Evolutionary conservation across 2,329 filamentous ascomycete species (phyloP).

Genomic region (Hymenoscyphus linearis): DNA sequence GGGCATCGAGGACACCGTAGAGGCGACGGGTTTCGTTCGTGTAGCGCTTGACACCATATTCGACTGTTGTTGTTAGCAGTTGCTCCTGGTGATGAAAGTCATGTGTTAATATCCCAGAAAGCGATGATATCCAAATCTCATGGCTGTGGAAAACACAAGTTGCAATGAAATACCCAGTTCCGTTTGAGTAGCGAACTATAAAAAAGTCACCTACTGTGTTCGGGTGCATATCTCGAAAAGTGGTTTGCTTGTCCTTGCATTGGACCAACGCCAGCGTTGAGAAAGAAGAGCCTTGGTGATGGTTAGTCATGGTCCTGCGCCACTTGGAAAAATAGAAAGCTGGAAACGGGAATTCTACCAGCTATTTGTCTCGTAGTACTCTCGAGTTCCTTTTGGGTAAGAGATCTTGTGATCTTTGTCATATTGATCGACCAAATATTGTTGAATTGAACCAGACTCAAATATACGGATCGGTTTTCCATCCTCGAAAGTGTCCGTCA

Average conservation of each 20-base stretch:
- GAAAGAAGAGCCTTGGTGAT: constrained; percentile 51
- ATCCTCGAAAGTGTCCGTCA: constrained; percentile 74
- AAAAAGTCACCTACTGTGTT: constrained; percentile 44
- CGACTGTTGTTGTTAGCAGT: constrained; percentile 36
- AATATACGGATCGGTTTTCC: constrained; percentile 71
- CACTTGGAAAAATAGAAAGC: neutral
- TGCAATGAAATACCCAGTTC: neutral
- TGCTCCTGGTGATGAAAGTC: neutral
- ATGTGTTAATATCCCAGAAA: neutral
- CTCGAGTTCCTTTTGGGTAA: constrained; percentile 65
- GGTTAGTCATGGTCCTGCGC: neutral
- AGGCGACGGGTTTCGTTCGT: constrained; percentile 77
- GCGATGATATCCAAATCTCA: neutral
- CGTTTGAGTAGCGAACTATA: neutral
- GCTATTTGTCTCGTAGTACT: constrained; percentile 74
- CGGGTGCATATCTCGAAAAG: constrained; percentile 75
- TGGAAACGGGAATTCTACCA: constrained; percentile 52
- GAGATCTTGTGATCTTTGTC: constrained; percentile 78
- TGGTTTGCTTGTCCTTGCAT: constrained; percentile 86
- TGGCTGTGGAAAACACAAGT: neutral
- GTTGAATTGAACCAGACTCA: constrained; percentile 77
- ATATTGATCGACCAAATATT: constrained; percentile 78
- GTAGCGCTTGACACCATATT: constrained; percentile 79
- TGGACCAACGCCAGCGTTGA: constrained; percentile 75
- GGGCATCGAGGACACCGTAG: constrained; percentile 70